Evolutionary conservation across 2,329 filamentous ascomycete genomes (phyloP), one percentile per base, ranked within the genome.

Genomic region (Aspergillus versicolor): DNA sequence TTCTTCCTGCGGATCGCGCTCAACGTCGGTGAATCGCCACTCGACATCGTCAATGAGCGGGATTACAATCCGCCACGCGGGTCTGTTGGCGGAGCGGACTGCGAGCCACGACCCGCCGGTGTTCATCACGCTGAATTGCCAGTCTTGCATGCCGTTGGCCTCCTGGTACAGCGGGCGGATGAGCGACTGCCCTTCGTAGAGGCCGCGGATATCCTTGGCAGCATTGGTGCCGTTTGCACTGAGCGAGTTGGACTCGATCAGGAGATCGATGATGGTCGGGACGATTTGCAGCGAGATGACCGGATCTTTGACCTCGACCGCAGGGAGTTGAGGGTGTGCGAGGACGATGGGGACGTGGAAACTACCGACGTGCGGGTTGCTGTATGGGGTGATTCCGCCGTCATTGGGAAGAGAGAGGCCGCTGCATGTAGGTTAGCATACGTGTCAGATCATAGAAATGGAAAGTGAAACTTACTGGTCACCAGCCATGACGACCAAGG

Each of bases 41-140:
- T 70, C 69, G 5, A 71, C 62, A 17, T 70, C 68, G 44, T 65
- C 64, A 11, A 71, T 63, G 2, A 72, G 59, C 2, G 70, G 70
- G 19, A 72, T 66, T 11, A 72, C 69, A 3, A 72, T 58, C 2
- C 70, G 67, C 54, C 63, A 70, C 15, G 59, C 56, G 0, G 67
- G 69, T 11, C 58, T 57, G 3, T 66, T 67, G 6, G 69, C 70
- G 3, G 69, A 72, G 1, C 70, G 70, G 19, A 72, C 56, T 0
- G 67, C 64, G 3, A 72, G 61, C 68, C 68, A 69, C 0, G 69
- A 64, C 1, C 68, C 67, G n/a, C 70, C 70, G 0, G 70, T 70
- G 59, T 72, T 72, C 67, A 72, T 70, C 24, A 69, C 69, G 13
- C 67, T 71, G 59, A 72, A 72, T 40, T 72, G 70, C 70, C 70